A percentile compares a stretch with the other conserved stretches of the same genome.
These are phyloP conservation scores for Myochromella boudieri DNA, from an alignment of 768 basidiomycete genomes.

Conservation along the genomic window DNA sequence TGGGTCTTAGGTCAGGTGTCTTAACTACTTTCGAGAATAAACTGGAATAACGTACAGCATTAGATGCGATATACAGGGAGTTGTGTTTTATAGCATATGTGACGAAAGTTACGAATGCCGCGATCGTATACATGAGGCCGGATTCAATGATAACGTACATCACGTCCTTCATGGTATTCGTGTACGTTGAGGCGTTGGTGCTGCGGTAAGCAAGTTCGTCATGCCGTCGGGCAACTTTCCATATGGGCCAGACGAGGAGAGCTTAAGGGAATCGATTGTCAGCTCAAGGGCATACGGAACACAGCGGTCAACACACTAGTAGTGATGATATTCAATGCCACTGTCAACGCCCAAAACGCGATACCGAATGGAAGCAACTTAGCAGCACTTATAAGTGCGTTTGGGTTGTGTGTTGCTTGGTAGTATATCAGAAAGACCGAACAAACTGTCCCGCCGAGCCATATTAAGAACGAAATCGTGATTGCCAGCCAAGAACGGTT, in stretches of 20 bases:
- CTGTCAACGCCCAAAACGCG: constrained; percentile 18
- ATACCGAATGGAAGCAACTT: constrained; percentile 11
- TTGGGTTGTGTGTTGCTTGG: constrained; percentile 5
- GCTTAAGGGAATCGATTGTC: neutral
- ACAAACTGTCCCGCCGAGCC: constrained; percentile 3
- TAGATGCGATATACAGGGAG: constrained; percentile 3
- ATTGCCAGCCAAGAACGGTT: neutral
- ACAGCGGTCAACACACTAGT: constrained; percentile 9
- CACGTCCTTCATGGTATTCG: constrained; percentile 5
- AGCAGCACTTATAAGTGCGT: constrained; percentile 6
- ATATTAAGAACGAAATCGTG: constrained; percentile 1
- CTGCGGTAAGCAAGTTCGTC: constrained; percentile 5
- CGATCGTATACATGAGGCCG: constrained; percentile 2
- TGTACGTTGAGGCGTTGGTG: neutral
- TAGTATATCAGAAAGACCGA: constrained; percentile 9
- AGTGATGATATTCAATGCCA: constrained; percentile 16
- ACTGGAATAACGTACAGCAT: neutral
- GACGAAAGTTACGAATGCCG: constrained; percentile 3
- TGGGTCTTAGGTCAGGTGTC: neutral
- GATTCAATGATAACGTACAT: constrained; percentile 11
- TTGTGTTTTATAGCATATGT: constrained; percentile 4
- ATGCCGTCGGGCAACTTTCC: constrained; percentile 6
- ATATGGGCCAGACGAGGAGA: constrained; percentile 8
- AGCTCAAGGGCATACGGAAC: no score
- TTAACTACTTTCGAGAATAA: neutral